These are phyloP conservation scores for Cladosporium oxysporum DNA, from an alignment of 2,329 filamentous ascomycete genomes.

Conservation along the genomic window DNA sequence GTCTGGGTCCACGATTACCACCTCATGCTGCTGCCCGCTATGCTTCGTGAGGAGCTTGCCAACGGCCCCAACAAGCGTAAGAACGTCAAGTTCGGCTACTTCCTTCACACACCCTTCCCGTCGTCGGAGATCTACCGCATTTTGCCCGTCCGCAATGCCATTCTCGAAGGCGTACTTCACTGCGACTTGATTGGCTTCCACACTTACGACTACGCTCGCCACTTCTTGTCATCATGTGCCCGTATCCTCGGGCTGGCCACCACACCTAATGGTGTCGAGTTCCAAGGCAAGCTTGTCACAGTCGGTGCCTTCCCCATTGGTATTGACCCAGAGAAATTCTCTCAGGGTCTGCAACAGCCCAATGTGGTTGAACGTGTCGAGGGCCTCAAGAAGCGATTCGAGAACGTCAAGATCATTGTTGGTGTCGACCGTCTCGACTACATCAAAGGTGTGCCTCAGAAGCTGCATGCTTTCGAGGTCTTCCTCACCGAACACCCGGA, in stretches of 20 bases:
- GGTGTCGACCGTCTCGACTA: slow-evolving; percentile 97
- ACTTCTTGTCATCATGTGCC: slow-evolving; percentile 96
- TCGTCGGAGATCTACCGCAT: slow-evolving; percentile 97
- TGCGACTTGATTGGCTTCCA: slow-evolving; percentile 98
- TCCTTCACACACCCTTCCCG: slow-evolving; percentile 95
- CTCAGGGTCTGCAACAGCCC: slow-evolving; percentile 80
- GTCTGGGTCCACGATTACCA: slow-evolving; percentile 99
- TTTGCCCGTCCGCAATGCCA: slow-evolving; percentile 84
- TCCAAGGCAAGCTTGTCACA: slow-evolving; percentile 81
- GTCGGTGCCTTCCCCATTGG: slow-evolving; percentile 97
- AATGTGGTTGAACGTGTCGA: slow-evolving; percentile 87
- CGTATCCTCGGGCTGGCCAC: slow-evolving; percentile 79
- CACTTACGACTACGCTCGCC: slow-evolving; percentile 97
- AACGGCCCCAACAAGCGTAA: slow-evolving; percentile 66
- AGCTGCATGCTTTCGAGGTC: slow-evolving; percentile 92
- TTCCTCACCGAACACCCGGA: slow-evolving; percentile 96
- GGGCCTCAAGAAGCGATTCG: slow-evolving; percentile 83
- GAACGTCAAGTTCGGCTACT: slow-evolving; percentile 97
- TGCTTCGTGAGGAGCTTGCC: slow-evolving; percentile 84
- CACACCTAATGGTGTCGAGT: slow-evolving; percentile 90
- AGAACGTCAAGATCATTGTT: slow-evolving; percentile 93
- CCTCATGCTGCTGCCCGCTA: slow-evolving; percentile 91
- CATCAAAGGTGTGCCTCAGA: slow-evolving; percentile 98
- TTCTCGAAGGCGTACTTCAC: slow-evolving; percentile 83
- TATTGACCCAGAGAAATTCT: slow-evolving; percentile 96